phyloP scores from a whole-genome alignment of 306 rosid genomes.

The Cicer bijugum region DNA sequence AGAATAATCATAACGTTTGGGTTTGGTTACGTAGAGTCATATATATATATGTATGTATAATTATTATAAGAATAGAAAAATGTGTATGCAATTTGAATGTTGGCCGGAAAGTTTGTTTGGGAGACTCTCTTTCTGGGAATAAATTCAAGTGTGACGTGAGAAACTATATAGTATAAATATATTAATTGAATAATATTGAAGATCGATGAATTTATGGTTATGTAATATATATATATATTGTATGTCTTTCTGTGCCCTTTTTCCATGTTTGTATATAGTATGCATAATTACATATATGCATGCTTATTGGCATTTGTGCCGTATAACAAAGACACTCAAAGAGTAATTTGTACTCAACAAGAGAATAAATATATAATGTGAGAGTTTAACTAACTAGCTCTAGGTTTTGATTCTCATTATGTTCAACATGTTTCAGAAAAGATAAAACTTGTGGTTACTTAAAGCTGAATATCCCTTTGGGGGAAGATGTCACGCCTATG shows the following conservation, averaged over 20 bases:
- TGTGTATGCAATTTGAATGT: constrained; percentile 47
- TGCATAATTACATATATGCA: constrained; percentile 46
- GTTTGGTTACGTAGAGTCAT: constrained; percentile 60
- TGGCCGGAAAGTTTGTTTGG: constrained; percentile 86
- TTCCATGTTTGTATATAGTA: constrained; percentile 12
- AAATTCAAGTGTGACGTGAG: constrained; percentile 63
- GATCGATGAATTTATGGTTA: constrained; percentile 17
- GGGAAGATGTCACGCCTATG: no score
- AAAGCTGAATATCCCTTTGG: constrained; percentile 34
- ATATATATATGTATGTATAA: neutral
- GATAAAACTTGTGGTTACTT: constrained; percentile 33
- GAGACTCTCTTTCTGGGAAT: constrained; percentile 62
- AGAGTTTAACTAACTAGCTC: neutral
- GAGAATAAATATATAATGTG: neutral
- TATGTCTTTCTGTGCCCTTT: constrained; percentile 42
- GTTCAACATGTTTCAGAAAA: constrained; percentile 15
- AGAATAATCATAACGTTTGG: constrained; percentile 74
- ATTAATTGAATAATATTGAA: constrained; percentile 49
- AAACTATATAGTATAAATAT: constrained; percentile 36
- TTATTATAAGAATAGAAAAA: constrained; percentile 41
- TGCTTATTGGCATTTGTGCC: constrained; percentile 51
- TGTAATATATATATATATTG: constrained; percentile 14
- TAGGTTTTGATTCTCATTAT: constrained; percentile 28
- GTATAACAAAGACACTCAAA: neutral
- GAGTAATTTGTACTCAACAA: constrained; percentile 46